Evolutionary conservation across 176 grass and related monocot species (phyloP).

Genomic region (Lolium rigidum): DNA sequence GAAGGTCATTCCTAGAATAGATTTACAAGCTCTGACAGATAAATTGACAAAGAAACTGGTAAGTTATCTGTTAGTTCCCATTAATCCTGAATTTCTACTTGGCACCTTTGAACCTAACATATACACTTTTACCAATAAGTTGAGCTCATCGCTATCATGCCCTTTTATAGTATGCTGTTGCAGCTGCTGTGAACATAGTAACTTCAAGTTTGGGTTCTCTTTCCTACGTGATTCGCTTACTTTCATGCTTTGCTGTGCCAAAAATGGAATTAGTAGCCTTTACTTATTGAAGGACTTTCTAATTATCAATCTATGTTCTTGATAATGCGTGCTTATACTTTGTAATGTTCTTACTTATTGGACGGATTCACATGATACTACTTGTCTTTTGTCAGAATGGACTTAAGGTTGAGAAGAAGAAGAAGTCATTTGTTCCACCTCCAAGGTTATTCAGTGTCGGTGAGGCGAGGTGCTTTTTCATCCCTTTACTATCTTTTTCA

Average conservation of each 20-base stretch:
- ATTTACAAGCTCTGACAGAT: slow-evolving; percentile 77
- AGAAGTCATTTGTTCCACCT: slow-evolving; percentile 80
- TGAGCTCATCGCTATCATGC: slow-evolving; percentile 5
- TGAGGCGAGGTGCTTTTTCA: slow-evolving; percentile 69
- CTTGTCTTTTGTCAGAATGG: slow-evolving; percentile 63
- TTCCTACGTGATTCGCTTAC: background rate
- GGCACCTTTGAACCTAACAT: slow-evolving; percentile 12
- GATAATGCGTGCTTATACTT: background rate
- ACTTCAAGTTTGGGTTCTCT: slow-evolving; percentile 3
- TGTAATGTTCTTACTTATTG: slow-evolving; percentile 4
- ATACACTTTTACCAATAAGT: background rate
- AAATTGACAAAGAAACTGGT: slow-evolving; percentile 59
- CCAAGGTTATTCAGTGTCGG: slow-evolving; percentile 76
- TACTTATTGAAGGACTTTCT: background rate
- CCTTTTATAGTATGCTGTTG: slow-evolving; percentile 25
- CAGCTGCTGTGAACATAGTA: no score
- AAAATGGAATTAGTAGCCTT: slow-evolving; percentile 1
- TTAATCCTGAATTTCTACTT: slow-evolving; percentile 4
- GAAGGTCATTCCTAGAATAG: slow-evolving; percentile 87
- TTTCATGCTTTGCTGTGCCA: background rate
- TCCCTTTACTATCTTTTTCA: slow-evolving; percentile 16
- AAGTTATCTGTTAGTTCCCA: slow-evolving; percentile 35
- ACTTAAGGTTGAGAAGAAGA: slow-evolving; percentile 63
- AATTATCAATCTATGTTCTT: background rate
- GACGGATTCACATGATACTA: slow-evolving; percentile 23